Evolutionary conservation across 768 basidiomycete genomes (phyloP).

Genomic region (Amanita molliuscula): DNA sequence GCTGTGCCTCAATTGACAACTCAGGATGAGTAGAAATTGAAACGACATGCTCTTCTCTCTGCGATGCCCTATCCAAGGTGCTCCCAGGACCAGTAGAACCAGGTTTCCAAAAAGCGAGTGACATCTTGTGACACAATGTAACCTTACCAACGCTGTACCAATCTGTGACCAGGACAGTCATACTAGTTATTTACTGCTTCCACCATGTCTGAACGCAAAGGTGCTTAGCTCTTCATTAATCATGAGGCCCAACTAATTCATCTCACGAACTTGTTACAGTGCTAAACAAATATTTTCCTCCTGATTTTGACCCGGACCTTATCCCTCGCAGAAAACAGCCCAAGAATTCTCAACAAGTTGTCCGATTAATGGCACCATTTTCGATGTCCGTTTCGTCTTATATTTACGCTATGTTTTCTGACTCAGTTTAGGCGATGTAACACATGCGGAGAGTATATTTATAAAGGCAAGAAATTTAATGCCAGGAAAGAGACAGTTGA

Average conservation of each 20-base stretch:
- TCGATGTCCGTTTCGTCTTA: slow-evolving; percentile 62
- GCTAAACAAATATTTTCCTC: slow-evolving; percentile 93
- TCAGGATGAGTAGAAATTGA: slow-evolving; percentile 45
- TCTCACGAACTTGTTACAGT: slow-evolving; percentile 30
- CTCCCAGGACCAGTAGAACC: slow-evolving; percentile 80
- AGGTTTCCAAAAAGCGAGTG: slow-evolving; percentile 82
- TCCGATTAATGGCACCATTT: slow-evolving; percentile 98
- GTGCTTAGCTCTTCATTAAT: slow-evolving; percentile 21
- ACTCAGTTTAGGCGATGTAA: slow-evolving; percentile 65
- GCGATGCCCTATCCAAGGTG: slow-evolving; percentile 73
- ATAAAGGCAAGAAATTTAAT: slow-evolving; percentile 99
- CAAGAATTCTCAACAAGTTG: slow-evolving; percentile 93
- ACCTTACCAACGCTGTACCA: not conserved
- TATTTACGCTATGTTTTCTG: not conserved
- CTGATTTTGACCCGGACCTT: slow-evolving; percentile 96
- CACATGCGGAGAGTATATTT: slow-evolving; percentile 96
- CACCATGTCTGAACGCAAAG: slow-evolving; percentile 80
- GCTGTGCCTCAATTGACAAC: slow-evolving; percentile 61
- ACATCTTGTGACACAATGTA: slow-evolving; percentile 27
- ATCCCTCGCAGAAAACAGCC: slow-evolving; percentile 86
- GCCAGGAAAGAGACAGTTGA: slow-evolving; percentile 97
- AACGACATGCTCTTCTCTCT: slow-evolving; percentile 63
- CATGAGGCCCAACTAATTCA: too few relatives aligned
- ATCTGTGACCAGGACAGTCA: too few relatives aligned
- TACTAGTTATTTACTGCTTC: too few relatives aligned